Base-by-base conservation (phyloP, 352 stramenopile genomes). In the Phytopythium cucurbitacearum region DNA sequence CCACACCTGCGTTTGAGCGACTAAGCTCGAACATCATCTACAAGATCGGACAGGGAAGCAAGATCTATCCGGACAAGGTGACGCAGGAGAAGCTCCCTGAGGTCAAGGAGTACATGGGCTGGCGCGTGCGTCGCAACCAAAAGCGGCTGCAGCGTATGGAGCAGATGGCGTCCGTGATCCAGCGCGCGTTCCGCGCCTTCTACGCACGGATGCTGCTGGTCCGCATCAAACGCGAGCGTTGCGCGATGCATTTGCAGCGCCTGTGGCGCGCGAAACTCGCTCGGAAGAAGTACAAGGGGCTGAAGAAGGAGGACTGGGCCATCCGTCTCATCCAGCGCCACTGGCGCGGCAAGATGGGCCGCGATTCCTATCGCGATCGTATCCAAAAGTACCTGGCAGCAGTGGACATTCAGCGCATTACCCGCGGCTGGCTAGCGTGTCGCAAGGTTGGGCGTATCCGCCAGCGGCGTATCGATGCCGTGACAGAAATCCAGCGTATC, bases 31-130 rank as follows among this genome's bases (percentile, higher is more conserved):
- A 96, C 53, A 48, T 85, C 37, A 72, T 96, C 28, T 96, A 96
- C 63, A 83, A 86, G 48, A 67, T 86, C 28, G 88, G 85, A 13
- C 71, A 82, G 10, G 80, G 85, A 28, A 94, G 79, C 54, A 89
- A 89, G 57, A 95, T 96, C 43, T 96, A 97, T 62, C 86, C 87
- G 0, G 62, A 83, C 6, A 49, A 46, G 50, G 13, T 11, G 15
- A 13, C 5, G 35, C 40, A 56, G 37, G 6, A 35, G 21, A 47
- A 2, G 53, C 49, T 87, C n/a, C 77, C 81, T 16, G 85, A 97
- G 61, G 85, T 97, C 28, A 91, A 93, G 40, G 95, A 98, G 65
- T 98, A 98, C 81, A 98, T 98, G 95, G 71, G 71, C 8, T 98
- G 95, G 94, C 78, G 95, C 45, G 80, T 98, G 32, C 88, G 94